Evolutionary conservation across 2,329 filamentous ascomycete genomes (phyloP).

Genomic region (Chaetothyriales sp.): DNA sequence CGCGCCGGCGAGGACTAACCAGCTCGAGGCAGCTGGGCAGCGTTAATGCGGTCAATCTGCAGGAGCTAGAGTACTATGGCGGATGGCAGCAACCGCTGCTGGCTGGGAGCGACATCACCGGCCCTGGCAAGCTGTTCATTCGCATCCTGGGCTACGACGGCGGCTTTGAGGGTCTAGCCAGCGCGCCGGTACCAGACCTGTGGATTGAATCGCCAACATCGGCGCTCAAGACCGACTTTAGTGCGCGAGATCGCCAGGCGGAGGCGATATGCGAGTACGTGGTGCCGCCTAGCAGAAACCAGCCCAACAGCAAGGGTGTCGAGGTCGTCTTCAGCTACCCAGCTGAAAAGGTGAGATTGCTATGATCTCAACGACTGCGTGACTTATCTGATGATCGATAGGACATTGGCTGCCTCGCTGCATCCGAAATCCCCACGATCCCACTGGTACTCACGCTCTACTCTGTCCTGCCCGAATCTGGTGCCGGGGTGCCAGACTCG

Average conservation of each 20-base stretch:
- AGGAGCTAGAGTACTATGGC: conserved; percentile 46
- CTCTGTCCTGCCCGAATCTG: conserved; percentile 24
- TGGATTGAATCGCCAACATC: conserved; percentile 15
- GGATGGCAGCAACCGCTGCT: conserved; percentile 40
- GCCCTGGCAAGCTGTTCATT: conserved; percentile 22
- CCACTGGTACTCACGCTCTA: conserved; percentile 28
- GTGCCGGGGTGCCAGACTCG: conserved; percentile 19
- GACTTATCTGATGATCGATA: conserved; percentile 1
- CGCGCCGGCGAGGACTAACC: conserved; percentile 35
- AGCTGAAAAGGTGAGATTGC: conserved; percentile 8
- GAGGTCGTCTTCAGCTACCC: conserved; percentile 16
- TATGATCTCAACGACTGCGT: neutral
- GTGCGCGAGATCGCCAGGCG: conserved; percentile 7
- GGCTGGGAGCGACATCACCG: conserved; percentile 17
- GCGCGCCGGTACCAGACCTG: conserved; percentile 12
- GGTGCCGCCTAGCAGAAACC: conserved; percentile 11
- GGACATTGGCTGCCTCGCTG: conserved; percentile 8
- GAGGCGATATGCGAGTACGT: conserved; percentile 15
- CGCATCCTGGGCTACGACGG: conserved; percentile 15
- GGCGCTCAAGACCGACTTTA: conserved; percentile 15
- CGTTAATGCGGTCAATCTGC: conserved; percentile 36
- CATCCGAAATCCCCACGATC: conserved; percentile 12
- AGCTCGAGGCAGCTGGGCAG: conserved; percentile 28
- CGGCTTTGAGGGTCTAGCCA: conserved; percentile 10
- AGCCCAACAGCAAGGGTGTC: conserved; percentile 9